These are phyloP conservation scores for Alloteropsis angusta DNA, from an alignment of 202 grass and related monocot genomes.

Conservation along the genomic window DNA sequence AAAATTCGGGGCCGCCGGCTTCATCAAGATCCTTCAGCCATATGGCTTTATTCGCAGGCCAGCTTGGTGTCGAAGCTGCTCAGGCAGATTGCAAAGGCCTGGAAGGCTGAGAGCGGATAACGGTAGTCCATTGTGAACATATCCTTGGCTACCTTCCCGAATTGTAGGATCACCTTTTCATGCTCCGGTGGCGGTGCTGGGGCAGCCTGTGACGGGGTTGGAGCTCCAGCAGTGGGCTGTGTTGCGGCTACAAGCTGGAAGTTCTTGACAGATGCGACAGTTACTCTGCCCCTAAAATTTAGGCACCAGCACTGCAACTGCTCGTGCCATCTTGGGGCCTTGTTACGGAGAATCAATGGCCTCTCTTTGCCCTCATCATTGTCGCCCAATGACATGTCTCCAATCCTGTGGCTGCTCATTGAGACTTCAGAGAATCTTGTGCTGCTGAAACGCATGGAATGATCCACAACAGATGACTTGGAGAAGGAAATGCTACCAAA, in stretches of 20 bases:
- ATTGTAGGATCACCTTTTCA: conserved; percentile 84
- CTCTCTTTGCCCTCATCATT: conserved; percentile 40
- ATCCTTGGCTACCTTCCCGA: conserved; percentile 88
- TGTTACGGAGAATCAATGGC: conserved; percentile 78
- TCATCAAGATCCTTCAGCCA: conserved; percentile 1
- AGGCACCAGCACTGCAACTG: conserved; percentile 98
- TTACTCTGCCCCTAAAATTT: conserved; percentile 86
- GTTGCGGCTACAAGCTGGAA: conserved; percentile 72
- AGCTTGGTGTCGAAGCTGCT: conserved; percentile 98
- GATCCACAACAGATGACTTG: conserved; percentile 52
- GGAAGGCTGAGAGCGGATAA: conserved; percentile 84
- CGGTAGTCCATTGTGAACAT: conserved; percentile 99
- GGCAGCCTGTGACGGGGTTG: conserved; percentile 21
- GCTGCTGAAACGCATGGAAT: conserved; percentile 59
- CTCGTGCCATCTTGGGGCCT: conserved; percentile 88
- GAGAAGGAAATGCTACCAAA: conserved; percentile 71
- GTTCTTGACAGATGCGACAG: conserved; percentile 86
- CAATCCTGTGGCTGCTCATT: conserved; percentile 20
- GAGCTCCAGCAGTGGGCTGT: conserved; percentile 29
- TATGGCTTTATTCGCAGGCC: conserved; percentile 69
- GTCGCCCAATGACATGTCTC: conserved; percentile 22
- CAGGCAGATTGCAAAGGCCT: conserved; percentile 91
- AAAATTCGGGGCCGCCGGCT: conserved; percentile 10
- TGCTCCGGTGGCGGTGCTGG: conserved; percentile 51
- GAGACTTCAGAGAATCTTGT: conserved; percentile 56